Percentiles rank a stretch among this genome's conserved stretches.
phyloP scores from a whole-genome alignment of 495 filamentous ascomycete genomes.

The Tuber calosporum region DNA sequence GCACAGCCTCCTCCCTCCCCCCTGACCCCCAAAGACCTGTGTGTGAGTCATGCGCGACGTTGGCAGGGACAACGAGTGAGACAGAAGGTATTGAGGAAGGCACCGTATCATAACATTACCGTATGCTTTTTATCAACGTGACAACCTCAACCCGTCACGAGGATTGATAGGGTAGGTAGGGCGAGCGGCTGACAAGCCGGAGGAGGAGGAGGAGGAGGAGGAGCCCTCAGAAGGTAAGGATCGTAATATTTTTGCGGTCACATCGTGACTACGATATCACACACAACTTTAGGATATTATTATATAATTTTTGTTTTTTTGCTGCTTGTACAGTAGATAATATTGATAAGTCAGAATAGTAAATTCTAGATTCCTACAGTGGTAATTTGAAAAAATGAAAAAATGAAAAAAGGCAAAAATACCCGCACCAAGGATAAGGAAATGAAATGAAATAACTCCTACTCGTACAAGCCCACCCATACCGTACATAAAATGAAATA shows the following conservation, averaged over 20 bases:
- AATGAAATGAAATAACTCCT: not conserved
- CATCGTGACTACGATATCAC: not conserved
- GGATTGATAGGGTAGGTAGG: not conserved
- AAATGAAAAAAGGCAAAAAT: not conserved
- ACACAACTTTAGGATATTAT: too few relatives aligned
- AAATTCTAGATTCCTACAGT: not conserved
- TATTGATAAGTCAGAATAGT: not conserved
- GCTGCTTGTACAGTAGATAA: too few relatives aligned
- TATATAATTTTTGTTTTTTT: too few relatives aligned
- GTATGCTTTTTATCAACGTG: too few relatives aligned
- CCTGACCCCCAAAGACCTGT: not conserved
- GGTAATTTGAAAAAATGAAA: not conserved
- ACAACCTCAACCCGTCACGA: not conserved
- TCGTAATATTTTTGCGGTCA: not conserved
- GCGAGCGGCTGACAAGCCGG: too few relatives aligned
- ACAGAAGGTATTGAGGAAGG: not conserved
- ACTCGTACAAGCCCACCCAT: slow-evolving; percentile 1
- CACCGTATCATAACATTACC: not conserved
- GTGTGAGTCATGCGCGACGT: slow-evolving; percentile 6
- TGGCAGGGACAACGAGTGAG: not conserved
- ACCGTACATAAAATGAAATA: not conserved
- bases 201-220: not conserved
- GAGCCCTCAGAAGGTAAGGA: not conserved
- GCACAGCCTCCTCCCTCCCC: not conserved
- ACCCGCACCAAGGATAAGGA: not conserved